Base-by-base conservation (phyloP, 2,329 filamentous ascomycete species). In the Colletotrichum theobromicola region DNA sequence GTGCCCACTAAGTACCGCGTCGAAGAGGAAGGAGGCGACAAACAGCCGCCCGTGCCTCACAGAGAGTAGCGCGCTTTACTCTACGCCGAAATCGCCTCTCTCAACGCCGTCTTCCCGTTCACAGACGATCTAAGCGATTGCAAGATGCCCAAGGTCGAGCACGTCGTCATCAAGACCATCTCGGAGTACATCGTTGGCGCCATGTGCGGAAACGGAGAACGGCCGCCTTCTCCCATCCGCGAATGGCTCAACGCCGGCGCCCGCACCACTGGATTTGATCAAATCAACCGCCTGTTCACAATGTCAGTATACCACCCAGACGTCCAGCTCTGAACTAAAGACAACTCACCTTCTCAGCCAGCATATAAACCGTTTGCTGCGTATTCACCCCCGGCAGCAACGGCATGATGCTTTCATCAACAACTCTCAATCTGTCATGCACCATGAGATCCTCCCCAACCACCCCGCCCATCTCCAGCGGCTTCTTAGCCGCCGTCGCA, bases 351-450 rank as follows among this genome's bases (percentile, higher is more conserved):
- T 77, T 78, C 66, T 78, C 77, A 7, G 76, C 77, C 37, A 78
- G 18, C 62, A 76, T 76, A 18, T 76, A 78, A 4, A 76, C 75
- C 21, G 77, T 72, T 70, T 78, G 77, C 68, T 78, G 77, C 9
- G 77, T 78, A 32, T 78, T 76, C n/a, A 76, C 77, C 10, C 77
- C 76, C 6, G 77, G 77, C 32, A 78, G 55, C 8, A 74, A 34
- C n/a, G 77, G 77, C 77, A 77, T 77, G 24, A 78, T 74, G 24
- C 74, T 77, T n/a, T 68, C 77, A 53, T 78, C 77, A 13, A 76
- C 72, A 21, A 78, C 75, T 9, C 74, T 67, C 24, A 78, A 60
- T 37, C 35, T 60, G 55, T 55, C 76, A 30, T 78, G 76, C 63
- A 78, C 76, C 32, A 75, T n/a, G 4, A 78, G 70, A n/a, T 76